Percentiles rank a stretch among this genome's conserved stretches.
Conservation (phyloP, 2,329 filamentous ascomycete genomes). For the Simplicillium aogashimaense region DNA sequence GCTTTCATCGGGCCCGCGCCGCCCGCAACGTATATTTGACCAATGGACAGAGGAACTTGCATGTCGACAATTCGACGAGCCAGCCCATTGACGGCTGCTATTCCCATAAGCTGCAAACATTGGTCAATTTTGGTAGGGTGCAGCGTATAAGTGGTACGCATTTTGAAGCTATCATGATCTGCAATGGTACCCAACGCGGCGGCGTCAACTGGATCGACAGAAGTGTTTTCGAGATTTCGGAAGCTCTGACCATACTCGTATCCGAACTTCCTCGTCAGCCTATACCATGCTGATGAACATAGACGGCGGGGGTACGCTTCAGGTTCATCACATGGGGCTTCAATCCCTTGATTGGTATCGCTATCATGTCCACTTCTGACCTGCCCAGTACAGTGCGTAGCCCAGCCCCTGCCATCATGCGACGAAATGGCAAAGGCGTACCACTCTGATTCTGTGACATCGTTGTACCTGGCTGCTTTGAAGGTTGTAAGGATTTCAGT, state of each 20-base stretch:
- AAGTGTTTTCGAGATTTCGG: conserved; percentile 4
- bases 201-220: not conserved
- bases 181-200: not conserved
- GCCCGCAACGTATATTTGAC: not conserved
- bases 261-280: conserved; percentile 15
- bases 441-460: conserved; percentile 11
- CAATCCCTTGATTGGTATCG: not conserved
- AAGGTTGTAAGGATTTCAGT: conserved; percentile 20
- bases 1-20: not conserved
- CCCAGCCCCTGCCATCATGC: conserved; percentile 15
- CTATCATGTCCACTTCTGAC: conserved; percentile 5
- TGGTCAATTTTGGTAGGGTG: conserved; percentile 1
- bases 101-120: conserved; percentile 1
- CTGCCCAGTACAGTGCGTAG: conserved; percentile 17
- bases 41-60: not conserved
- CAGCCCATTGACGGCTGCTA: not conserved
- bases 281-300: not conserved
- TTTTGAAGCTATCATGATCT: not conserved
- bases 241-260: conserved; percentile 20
- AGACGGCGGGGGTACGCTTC: not conserved
- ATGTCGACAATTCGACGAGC: not conserved
- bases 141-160: not conserved
- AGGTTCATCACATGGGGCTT: not conserved
- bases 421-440: conserved; percentile 20
- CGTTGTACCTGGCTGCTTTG: conserved; percentile 10